A percentile compares a stretch with the other conserved stretches of the same genome.
These are phyloP conservation scores for Zea mays DNA, from an alignment of 176 grass and related monocot species.

Conservation along the genomic window Zm-B73-REFERENCE-NAM-5.0 NC_050098.1:164485501-164486000, in stretches of 20 bases:
- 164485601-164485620: constrained; percentile 58
- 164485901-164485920: constrained; percentile 63
- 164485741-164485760: constrained; percentile 60
- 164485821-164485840: constrained; percentile 70
- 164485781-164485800: constrained; percentile 56
- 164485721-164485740: constrained; percentile 72
- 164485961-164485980: constrained; percentile 59
- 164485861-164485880: constrained; percentile 61
- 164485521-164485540: constrained; percentile 55
- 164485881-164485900: constrained; percentile 55
- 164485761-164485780: constrained; percentile 54
- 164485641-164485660: constrained; percentile 65
- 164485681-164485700: constrained; percentile 59
- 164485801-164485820: constrained; percentile 64
- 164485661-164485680: constrained; percentile 51
- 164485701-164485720: constrained; percentile 50
- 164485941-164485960: constrained; percentile 58
- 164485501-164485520: constrained; percentile 68
- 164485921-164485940: constrained; percentile 63
- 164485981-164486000: constrained; percentile 48
- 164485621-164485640: constrained; percentile 67
- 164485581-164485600: constrained; percentile 54
- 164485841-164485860: constrained; percentile 70
- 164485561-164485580: constrained; percentile 56
- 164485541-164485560: constrained; percentile 61